These are phyloP conservation scores for Prosopis cineraria DNA, from an alignment of 306 rosid species.

Conservation along the genomic window DNA sequence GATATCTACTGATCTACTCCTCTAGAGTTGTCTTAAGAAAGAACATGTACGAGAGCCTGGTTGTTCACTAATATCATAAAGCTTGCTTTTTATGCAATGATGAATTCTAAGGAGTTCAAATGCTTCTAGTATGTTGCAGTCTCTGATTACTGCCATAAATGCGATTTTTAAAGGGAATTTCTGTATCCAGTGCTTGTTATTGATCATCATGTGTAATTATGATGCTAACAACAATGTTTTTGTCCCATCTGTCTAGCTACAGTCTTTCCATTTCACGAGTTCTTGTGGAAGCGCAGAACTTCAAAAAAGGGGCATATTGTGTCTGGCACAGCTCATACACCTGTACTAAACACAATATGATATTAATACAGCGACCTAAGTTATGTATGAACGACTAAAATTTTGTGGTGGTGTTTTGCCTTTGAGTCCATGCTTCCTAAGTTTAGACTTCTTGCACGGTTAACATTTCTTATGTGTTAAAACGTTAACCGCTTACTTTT, in stretches of 20 bases:
- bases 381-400: background rate
- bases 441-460: background rate
- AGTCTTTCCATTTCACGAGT: background rate
- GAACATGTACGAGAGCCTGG: background rate
- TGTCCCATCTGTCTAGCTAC: conserved; percentile 8
- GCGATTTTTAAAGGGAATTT: background rate
- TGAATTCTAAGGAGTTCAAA: conserved; percentile 22
- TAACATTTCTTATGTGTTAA: conserved; percentile 6
- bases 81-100: background rate
- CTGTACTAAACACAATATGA: background rate
- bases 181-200: background rate
- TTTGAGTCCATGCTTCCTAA: background rate
- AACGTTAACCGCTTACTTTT: conserved; percentile 10
- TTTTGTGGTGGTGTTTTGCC: background rate
- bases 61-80: background rate
- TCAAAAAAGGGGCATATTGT: background rate
- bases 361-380: background rate
- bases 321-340: background rate
- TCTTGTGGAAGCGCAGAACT: background rate
- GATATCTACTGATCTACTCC: background rate
- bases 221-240: background rate
- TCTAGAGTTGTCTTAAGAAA: background rate
- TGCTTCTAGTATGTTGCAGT: conserved; percentile 15
- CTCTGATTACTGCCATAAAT: background rate
- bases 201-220: background rate